phyloP scores from a whole-genome alignment of 345 rosid species.

The Mercurialis annua region DNA sequence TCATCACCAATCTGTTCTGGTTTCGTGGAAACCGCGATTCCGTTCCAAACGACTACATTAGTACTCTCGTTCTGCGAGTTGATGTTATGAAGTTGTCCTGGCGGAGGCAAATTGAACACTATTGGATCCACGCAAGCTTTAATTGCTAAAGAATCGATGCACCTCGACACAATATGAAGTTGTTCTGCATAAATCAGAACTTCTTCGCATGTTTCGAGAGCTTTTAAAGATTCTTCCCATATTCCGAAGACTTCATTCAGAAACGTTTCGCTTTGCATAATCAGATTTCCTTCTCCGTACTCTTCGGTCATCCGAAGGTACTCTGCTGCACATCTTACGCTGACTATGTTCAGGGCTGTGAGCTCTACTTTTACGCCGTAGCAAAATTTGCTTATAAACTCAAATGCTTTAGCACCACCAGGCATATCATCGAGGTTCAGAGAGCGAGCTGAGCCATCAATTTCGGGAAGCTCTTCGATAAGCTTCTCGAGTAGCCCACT shows the following conservation, averaged over 20 bases:
- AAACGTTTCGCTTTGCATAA: constrained; percentile 57
- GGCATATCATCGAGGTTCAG: constrained; percentile 73
- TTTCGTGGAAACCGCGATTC: constrained; percentile 43
- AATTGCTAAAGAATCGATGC: constrained; percentile 69
- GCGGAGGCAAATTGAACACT: constrained; percentile 52
- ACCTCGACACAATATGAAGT: constrained; percentile 64
- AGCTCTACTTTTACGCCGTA: constrained; percentile 73
- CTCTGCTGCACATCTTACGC: constrained; percentile 84
- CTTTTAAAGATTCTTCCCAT: constrained; percentile 71
- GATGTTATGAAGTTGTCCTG: constrained; percentile 27
- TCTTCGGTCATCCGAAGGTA: constrained; percentile 80
- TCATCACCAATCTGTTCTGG: constrained; percentile 36
- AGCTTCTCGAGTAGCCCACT: constrained; percentile 62
- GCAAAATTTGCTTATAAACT: constrained; percentile 74
- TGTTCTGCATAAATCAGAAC: constrained; percentile 66
- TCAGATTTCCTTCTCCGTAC: constrained; percentile 69
- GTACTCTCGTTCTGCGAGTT: constrained; percentile 26
- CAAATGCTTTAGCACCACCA: constrained; percentile 69
- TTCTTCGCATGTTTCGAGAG: constrained; percentile 69
- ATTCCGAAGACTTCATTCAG: constrained; percentile 50
- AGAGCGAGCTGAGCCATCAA: constrained; percentile 35
- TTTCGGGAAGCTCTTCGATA: constrained; percentile 43
- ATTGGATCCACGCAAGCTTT: constrained; percentile 64
- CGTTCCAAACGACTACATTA: constrained; percentile 58
- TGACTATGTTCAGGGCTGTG: constrained; percentile 51